Evolutionary conservation across 2,329 filamentous ascomycete species (phyloP), one percentile per base, ranked within the genome.

Genomic region (Trichophyton equinum): DNA sequence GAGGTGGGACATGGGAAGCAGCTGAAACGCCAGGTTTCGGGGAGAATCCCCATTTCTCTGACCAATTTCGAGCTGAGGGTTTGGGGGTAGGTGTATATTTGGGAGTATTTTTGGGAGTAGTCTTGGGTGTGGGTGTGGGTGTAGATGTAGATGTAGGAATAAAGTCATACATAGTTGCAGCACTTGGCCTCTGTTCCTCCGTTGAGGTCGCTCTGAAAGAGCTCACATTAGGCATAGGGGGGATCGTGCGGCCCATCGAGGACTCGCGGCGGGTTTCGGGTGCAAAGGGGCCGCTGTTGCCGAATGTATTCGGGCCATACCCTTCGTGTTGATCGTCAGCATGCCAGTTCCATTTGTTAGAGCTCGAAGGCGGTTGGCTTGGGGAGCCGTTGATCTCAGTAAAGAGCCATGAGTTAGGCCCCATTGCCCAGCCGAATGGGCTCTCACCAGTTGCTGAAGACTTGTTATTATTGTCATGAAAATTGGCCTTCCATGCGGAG

Each of bases 301-400:
- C 53, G n/a, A 57, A 57, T 40, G 60, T 64, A 22, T 70, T 70
- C 15, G 70, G 70, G 61, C 70, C 67, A 33, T 70, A 68, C 57
- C 71, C 73, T 74, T 70, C 57, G 60, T 62, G 58, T 25, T 67
- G 63, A 60, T 58, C 61, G 67, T 74, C 66, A 72, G 69, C 62
- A 60, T 62, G 59, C 57, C 62, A 64, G 60, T 68, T 65, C 63
- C 64, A 62, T 51, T 61, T 62, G 51, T 58, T 51, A 42, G 36
- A 27, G 22, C 33, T 51, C 13, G 40, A 33, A 4, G 30, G 47
- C 47, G 30, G 25, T 57, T 57, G 57, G 42, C 22, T 44, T 46
- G 20, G 59, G 40, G 18, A 18, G n/a, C 40, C 42, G 64, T 62
- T 64, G 46, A 64, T 58, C 60, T 63, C 61, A 44, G 61, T 61